phyloP scores from a whole-genome alignment of 2,329 filamentous ascomycete species.

The Myotisia sp. region DNA sequence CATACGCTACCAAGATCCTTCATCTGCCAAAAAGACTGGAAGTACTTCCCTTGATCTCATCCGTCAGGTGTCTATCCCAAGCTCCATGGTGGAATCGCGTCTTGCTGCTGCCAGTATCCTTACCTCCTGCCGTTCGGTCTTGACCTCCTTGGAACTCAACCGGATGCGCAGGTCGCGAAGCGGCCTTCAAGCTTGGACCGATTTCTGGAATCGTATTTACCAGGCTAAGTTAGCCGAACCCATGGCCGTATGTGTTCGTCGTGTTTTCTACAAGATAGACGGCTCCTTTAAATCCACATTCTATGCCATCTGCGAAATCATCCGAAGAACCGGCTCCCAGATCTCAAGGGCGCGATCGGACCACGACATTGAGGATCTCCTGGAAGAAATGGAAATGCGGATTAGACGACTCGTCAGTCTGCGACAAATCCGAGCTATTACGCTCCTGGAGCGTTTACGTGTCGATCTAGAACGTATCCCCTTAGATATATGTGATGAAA shows the following conservation, averaged over 20 bases:
- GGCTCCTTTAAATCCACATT: conserved; percentile 16
- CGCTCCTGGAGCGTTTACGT: conserved; percentile 16
- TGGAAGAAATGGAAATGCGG: conserved; percentile 18
- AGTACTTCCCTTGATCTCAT: background rate
- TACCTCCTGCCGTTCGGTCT: conserved; percentile 16
- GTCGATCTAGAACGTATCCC: conserved; percentile 18
- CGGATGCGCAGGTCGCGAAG: conserved; percentile 20
- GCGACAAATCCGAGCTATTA: conserved; percentile 15
- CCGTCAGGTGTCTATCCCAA: background rate
- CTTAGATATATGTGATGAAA: conserved; percentile 17
- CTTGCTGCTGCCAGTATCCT: conserved; percentile 16
- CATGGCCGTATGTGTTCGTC: conserved; percentile 9
- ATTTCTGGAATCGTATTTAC: conserved; percentile 20
- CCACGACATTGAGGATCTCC: conserved; percentile 14
- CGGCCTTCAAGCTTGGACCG: conserved; percentile 18
- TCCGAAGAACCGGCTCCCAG: conserved; percentile 13
- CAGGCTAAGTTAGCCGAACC: conserved; percentile 11
- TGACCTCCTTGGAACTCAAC: conserved; percentile 18
- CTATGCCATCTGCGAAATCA: conserved; percentile 16
- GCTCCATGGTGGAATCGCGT: conserved; percentile 7
- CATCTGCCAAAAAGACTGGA: too few species aligned
- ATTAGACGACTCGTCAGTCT: conserved; percentile 14
- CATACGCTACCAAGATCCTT: too few species aligned
- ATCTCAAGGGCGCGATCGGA: conserved; percentile 13
- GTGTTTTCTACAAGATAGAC: conserved; percentile 15